phyloP scores from a whole-genome alignment of 352 stramenopile genomes.

The Globisporangium takayamanum region DNA sequence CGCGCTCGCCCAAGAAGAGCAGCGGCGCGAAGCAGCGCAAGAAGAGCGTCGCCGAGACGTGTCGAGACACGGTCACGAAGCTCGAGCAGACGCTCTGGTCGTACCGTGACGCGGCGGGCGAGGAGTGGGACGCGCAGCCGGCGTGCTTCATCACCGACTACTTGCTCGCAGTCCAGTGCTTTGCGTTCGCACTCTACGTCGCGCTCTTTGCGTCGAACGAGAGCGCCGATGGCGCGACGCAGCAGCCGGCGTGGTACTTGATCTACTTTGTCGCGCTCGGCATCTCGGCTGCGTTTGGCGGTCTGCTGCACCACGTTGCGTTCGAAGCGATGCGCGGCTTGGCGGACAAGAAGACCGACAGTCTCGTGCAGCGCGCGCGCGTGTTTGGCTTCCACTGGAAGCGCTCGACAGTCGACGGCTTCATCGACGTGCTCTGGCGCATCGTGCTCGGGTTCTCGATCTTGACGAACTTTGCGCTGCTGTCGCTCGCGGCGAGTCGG shows the following conservation, averaged over 20 bases:
- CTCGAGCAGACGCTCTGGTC: constrained; percentile 75
- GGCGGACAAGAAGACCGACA: constrained; percentile 65
- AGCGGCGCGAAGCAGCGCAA: constrained; percentile 9
- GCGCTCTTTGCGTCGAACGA: constrained; percentile 59
- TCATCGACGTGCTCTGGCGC: constrained; percentile 75
- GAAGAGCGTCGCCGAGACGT: constrained; percentile 50
- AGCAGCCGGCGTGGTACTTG: constrained; percentile 61
- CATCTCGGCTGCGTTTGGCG: constrained; percentile 69
- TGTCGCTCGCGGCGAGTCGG: constrained; percentile 67
- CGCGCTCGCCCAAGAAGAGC: constrained; percentile 5
- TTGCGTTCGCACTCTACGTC: constrained; percentile 74
- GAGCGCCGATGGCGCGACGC: constrained; percentile 15
- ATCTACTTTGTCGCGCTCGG: constrained; percentile 86
- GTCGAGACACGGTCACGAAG: constrained; percentile 55
- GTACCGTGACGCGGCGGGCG: constrained; percentile 63
- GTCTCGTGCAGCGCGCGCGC: constrained; percentile 48
- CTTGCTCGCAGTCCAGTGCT: constrained; percentile 76
- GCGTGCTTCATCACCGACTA: constrained; percentile 88
- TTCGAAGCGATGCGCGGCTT: constrained; percentile 71
- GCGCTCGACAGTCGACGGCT: constrained; percentile 59
- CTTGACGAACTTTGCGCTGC: constrained; percentile 79
- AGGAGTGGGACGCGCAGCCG: constrained; percentile 83
- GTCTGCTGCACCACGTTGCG: constrained; percentile 74
- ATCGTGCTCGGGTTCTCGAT: constrained; percentile 79
- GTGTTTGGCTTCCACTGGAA: constrained; percentile 73